Evolutionary conservation across 257 asterid species (phyloP).

Genomic region (Capsicum baccatum): DNA sequence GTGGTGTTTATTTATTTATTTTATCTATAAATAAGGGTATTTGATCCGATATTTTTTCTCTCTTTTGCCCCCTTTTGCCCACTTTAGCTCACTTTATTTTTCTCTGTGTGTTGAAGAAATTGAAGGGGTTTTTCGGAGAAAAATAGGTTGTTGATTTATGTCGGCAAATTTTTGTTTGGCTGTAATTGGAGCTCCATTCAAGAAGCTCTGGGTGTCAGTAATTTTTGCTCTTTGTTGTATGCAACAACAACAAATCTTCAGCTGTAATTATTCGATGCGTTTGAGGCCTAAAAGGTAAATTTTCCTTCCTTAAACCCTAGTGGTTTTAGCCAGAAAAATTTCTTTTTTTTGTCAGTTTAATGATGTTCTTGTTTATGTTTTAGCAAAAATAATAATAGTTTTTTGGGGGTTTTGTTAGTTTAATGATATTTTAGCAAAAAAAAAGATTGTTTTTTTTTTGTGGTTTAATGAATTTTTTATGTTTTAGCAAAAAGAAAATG

Average conservation of each 20-base stretch:
- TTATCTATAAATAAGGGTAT: slow-evolving; percentile 39
- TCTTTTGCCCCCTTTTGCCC: slow-evolving; percentile 23
- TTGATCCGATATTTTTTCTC: slow-evolving; percentile 44
- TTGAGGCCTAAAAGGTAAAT: slow-evolving; percentile 94
- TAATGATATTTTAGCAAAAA: background rate
- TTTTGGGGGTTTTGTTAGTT: no score
- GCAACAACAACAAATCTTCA: slow-evolving; percentile 48
- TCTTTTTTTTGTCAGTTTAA: slow-evolving; percentile 23
- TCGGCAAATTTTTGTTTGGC: slow-evolving; percentile 75
- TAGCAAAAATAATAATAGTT: no score
- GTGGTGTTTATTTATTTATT: background rate
- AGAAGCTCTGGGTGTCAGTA: slow-evolving; percentile 53
- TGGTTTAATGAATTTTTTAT: slow-evolving; percentile 1
- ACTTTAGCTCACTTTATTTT: background rate
- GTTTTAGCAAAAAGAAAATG: no score
- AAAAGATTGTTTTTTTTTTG: background rate
- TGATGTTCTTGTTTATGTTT: slow-evolving; percentile 24
- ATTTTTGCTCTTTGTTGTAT: slow-evolving; percentile 44
- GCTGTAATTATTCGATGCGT: slow-evolving; percentile 89
- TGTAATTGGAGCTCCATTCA: slow-evolving; percentile 59
- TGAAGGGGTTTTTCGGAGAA: slow-evolving; percentile 29
- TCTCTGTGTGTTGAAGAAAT: background rate
- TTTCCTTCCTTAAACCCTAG: slow-evolving; percentile 16
- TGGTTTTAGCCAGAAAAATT: slow-evolving; percentile 25
- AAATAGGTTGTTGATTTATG: slow-evolving; percentile 63